phyloP scores from a whole-genome alignment of 768 basidiomycete species.

The Xerocomus potaroensis region DNA sequence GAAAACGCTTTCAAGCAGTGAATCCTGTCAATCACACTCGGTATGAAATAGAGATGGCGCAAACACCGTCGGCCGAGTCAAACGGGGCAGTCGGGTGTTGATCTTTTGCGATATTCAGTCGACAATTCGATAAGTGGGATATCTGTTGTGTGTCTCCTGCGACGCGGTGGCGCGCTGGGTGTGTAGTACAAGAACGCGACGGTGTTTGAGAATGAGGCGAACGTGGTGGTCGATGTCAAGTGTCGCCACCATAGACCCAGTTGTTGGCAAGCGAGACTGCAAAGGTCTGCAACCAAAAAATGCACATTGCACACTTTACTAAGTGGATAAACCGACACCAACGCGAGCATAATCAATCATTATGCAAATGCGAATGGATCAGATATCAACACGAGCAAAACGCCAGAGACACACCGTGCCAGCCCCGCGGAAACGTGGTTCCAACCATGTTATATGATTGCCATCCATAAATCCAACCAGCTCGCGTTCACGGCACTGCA shows the following conservation, averaged over 20 bases:
- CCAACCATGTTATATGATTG: no score
- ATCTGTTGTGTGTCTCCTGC: neutral
- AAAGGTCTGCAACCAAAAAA: no score
- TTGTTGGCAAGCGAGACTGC: no score
- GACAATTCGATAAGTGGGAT: constrained; percentile 21
- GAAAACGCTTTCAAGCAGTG: neutral
- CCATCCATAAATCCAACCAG: no score
- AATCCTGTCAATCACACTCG: constrained; percentile 1
- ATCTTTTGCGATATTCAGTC: neutral
- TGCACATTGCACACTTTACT: no score
- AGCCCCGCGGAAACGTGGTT: neutral
- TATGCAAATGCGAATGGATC: no score
- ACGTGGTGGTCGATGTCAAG: constrained; percentile 1
- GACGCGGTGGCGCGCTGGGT: constrained; percentile 15
- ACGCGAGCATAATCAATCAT: no score
- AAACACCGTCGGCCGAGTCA: constrained; percentile 9
- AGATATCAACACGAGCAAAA: no score
- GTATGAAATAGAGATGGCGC: constrained; percentile 1
- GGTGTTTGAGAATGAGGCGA: constrained; percentile 15
- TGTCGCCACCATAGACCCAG: no score
- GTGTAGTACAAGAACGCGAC: constrained; percentile 20
- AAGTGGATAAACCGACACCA: no score
- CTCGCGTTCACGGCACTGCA: no score
- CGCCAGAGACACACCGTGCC: no score
- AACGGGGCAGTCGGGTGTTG: neutral